Conservation (phyloP, 1,284 basidiomycete species). For the Ustilago cynodontis region DNA sequence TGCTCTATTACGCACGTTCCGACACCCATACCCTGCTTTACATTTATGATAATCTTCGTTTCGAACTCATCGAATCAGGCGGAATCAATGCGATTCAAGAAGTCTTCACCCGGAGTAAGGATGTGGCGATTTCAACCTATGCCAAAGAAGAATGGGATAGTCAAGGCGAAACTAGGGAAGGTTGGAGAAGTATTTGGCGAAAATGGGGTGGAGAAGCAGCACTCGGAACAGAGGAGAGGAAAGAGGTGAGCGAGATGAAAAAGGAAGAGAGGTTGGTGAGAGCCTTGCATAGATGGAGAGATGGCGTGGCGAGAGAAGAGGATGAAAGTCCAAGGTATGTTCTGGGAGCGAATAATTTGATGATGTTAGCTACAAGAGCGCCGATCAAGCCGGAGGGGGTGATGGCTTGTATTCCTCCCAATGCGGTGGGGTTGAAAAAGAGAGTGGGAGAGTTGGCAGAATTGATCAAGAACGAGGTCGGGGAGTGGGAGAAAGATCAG, state of each 20-base stretch:
- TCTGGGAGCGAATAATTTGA: constrained; percentile 47
- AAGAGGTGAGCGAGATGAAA: constrained; percentile 50
- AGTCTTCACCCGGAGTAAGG: constrained; percentile 62
- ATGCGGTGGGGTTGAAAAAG: constrained; percentile 46
- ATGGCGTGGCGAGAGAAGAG: constrained; percentile 81
- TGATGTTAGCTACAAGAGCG: constrained; percentile 60
- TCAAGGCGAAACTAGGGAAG: constrained; percentile 58
- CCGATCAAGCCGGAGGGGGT: constrained; percentile 50
- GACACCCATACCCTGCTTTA: constrained; percentile 95
- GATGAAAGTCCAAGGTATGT: constrained; percentile 82
- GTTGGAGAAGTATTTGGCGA: constrained; percentile 64
- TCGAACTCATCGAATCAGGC: constrained; percentile 76
- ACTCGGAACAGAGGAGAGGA: constrained; percentile 43
- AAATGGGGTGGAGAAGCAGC: constrained; percentile 71
- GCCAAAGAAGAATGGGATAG: constrained; percentile 68
- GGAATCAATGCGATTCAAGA: constrained; percentile 70
- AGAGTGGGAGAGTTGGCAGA: constrained; percentile 52
- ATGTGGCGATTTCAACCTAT: constrained; percentile 61
- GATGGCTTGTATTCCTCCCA: constrained; percentile 46
- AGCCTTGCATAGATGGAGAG: constrained; percentile 86
- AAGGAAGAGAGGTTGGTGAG: constrained; percentile 76
- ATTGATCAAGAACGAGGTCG: constrained; percentile 47
- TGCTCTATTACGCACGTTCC: constrained; percentile 91
- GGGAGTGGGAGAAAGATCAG: constrained; percentile 43
- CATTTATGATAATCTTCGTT: constrained; percentile 92